A percentile compares a stretch with the other conserved stretches of the same genome.
These are phyloP conservation scores for Papilionanthe hybrid DNA, from an alignment of 116 monocot species.

Conservation along the genomic window DNA sequence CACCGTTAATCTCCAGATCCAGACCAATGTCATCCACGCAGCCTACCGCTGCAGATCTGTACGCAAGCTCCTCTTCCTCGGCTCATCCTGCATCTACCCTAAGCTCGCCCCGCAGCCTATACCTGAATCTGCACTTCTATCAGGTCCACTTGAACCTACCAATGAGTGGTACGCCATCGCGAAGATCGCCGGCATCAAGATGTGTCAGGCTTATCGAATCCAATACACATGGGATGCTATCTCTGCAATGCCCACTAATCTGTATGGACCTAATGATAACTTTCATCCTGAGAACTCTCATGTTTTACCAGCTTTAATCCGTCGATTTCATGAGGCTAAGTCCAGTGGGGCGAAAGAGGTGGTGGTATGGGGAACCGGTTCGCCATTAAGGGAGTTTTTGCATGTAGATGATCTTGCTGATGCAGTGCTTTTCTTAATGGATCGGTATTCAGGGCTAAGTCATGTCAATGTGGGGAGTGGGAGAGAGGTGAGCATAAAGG, in stretches of 20 bases:
- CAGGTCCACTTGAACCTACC: constrained; percentile 76
- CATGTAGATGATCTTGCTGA: constrained; percentile 88
- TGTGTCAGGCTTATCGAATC: constrained; percentile 80
- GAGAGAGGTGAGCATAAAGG: constrained; percentile 76
- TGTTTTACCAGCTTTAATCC: constrained; percentile 73
- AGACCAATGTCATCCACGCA: constrained; percentile 84
- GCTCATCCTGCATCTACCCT: constrained; percentile 92
- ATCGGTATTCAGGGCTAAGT: constrained; percentile 58
- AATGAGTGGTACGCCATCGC: constrained; percentile 96
- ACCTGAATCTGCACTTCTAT: constrained; percentile 66
- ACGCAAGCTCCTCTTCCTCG: constrained; percentile 73
- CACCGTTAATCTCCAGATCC: constrained; percentile 84
- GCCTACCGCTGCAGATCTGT: constrained; percentile 43
- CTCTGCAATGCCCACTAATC: constrained; percentile 90
- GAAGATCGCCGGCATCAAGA: constrained; percentile 94
- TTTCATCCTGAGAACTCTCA: constrained; percentile 94
- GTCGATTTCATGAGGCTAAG: constrained; percentile 87
- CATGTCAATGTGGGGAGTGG: constrained; percentile 93
- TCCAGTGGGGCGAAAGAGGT: constrained; percentile 37
- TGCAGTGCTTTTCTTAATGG: constrained; percentile 76
- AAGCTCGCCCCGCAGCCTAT: constrained; percentile 89
- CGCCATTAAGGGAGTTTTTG: constrained; percentile 77
- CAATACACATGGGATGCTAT: constrained; percentile 69
- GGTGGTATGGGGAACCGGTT: constrained; percentile 83
- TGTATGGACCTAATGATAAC: constrained; percentile 86